Evolutionary conservation across 192 early-diverging fungal species (phyloP), one percentile per base, ranked within the genome.

Genomic region (Kickxella alabastrina): DNA sequence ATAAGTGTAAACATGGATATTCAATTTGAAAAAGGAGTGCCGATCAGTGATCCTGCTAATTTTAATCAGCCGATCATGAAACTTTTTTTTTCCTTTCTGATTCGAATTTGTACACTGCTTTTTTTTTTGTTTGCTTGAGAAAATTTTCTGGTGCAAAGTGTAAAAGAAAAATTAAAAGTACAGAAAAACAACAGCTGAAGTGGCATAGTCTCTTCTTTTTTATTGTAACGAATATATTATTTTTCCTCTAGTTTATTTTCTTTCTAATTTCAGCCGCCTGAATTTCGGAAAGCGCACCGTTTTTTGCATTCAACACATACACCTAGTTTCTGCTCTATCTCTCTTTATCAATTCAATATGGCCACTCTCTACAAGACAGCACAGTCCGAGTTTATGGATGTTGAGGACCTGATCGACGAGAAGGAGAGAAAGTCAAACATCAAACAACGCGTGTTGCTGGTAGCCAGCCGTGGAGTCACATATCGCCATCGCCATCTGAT

Each of bases 401-500:
- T 75, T 4, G 64, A 68, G 12, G 65, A 68, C 31, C 18, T 75
- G 14, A 41, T 62, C 23, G 72, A 75, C 32, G 74, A 82, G 41
- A 68, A 62, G 18, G 80, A 82, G 49, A 72, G 77, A 38, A 56
- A 65, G 40, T 66, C 72, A 49, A 88, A 80, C 46, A 93, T 93
- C 73, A 94, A 92, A 66, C 92, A 98, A 66, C 78, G 93, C 32
- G 88, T 97, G 13, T 76, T 98, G 36, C 56, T 92, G 39, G 77
- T 97, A 22, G 87, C 90, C 42, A 93, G 92, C 29, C 81, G 95
- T 22, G 95, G 95, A 43, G 87, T 92, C 51, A 76, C 65, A 47
- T 60, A 52, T 77, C 89, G 93, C 56, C 90, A 93, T 42, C 86
- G 96, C 24, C 96, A 99, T 67, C 68, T 99, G 49, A 65, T 99